Conservation (phyloP, 2,329 filamentous ascomycete genomes). For the Grosmannia huntii region DNA sequence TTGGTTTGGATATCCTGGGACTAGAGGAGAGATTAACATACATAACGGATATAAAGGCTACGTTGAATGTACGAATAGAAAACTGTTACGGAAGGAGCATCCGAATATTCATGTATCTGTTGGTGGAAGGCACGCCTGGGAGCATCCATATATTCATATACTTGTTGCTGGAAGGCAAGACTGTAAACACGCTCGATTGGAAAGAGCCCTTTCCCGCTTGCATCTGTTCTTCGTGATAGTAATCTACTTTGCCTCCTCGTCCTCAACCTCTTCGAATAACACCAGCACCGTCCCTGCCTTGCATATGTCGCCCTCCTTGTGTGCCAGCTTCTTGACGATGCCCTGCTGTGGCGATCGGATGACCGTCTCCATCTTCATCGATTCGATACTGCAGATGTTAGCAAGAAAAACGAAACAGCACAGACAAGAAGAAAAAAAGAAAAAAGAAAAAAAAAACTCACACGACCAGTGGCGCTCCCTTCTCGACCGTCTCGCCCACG, state of each 20-base stretch:
- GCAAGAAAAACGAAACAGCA: slow-evolving; percentile 10
- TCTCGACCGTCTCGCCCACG: slow-evolving; percentile 70
- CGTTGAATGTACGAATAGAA: no score
- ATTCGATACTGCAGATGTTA: slow-evolving; percentile 50
- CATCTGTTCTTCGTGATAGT: background rate
- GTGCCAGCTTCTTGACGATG: slow-evolving; percentile 57
- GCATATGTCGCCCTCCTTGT: slow-evolving; percentile 66
- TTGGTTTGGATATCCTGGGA: background rate
- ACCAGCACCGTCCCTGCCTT: slow-evolving; percentile 65
- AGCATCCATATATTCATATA: background rate
- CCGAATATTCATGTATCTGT: background rate
- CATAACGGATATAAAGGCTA: background rate
- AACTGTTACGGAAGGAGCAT: no score
- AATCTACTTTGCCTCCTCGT: background rate
- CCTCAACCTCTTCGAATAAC: slow-evolving; percentile 43
- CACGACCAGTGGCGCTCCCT: slow-evolving; percentile 79
- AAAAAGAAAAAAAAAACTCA: slow-evolving; percentile 26
- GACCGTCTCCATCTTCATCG: slow-evolving; percentile 84
- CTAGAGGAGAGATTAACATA: background rate
- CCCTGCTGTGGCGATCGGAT: slow-evolving; percentile 66
- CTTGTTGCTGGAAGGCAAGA: background rate
- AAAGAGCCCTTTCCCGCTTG: background rate
- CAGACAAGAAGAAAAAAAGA: slow-evolving; percentile 11
- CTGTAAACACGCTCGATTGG: background rate
- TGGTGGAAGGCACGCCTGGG: background rate